Evolutionary conservation across 805 yeast species (phyloP), one percentile per base, ranked within the genome.

Genomic region (Saccharomycopsis selenospora): DNA sequence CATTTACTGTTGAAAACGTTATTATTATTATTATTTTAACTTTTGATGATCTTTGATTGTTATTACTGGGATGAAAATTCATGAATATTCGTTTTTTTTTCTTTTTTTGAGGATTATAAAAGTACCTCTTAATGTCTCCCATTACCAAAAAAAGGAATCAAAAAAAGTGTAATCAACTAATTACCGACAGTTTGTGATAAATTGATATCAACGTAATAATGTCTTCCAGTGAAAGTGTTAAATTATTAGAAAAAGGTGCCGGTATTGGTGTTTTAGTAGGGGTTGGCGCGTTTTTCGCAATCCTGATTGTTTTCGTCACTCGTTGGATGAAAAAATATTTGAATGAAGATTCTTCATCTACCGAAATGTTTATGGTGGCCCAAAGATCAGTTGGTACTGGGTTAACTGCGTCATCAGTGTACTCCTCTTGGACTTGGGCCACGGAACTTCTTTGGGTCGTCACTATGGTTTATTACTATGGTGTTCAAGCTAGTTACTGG

Each of bases 371-470:
- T 30, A 60, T 66, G 33, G 64, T 68, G 1, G 72, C 71, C 3
- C 61, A 61, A 14, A 61, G 72, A 54, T 61, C 66, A 2, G 66
- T 68, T 29, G 60, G 59, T 42, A 59, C 66, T 2, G 70, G 70
- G 18, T 55, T 67, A 23, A 65, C 63, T 18, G 68, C 69, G 4
- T 59, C 64, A 40, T 66, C 68, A 4, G 66, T 66, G 3, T 66
- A 66, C 17, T 61, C 67, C 22, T 56, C 64, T 18, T 68, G 72
- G 72, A 64, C 68, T 2, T 52, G 67, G 56, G 62, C 65, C 53
- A 55, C 66, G 40, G 51, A 65, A 33, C 51, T 65, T 46, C 52
- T 63, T 24, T 50, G 60, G 47, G 63, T 58, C 42, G 60, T 63
- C 45, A 63, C 62, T 6, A 58, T 56, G 51, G 63, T 64, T 8